Percentiles rank a stretch among this genome's conserved stretches.
phyloP scores from a whole-genome alignment of 2,329 filamentous ascomycete species.

The Xylaria sp. region DNA sequence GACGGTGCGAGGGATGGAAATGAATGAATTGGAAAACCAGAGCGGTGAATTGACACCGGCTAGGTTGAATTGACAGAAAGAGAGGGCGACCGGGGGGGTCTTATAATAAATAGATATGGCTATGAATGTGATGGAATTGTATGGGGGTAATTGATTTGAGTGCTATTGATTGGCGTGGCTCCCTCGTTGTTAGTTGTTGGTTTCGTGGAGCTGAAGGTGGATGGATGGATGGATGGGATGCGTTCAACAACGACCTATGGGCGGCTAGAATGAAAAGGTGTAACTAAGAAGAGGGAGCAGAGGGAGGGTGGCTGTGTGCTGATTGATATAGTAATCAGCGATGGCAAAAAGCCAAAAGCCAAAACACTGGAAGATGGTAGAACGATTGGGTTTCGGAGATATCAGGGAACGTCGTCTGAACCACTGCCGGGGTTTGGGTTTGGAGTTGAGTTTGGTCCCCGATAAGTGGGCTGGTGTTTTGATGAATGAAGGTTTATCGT shows the following conservation, averaged over 20 bases:
- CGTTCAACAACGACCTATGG: constrained; percentile 20
- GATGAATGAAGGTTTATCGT: too few species aligned
- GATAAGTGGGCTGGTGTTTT: constrained; percentile 9
- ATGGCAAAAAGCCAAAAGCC: too few species aligned
- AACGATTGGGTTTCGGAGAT: constrained; percentile 36
- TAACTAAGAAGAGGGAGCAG: neutral
- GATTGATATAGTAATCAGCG: neutral
- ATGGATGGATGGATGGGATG: constrained; percentile 27
- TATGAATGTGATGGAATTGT: neutral
- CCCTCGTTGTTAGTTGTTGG: constrained; percentile 19
- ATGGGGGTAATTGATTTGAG: neutral
- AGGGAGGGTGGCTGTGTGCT: neutral
- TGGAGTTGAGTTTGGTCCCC: neutral
- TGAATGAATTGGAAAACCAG: neutral
- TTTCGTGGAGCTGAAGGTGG: constrained; percentile 17
- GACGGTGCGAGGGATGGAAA: neutral
- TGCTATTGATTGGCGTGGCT: neutral
- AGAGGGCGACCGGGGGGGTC: neutral
- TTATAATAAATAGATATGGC: neutral
- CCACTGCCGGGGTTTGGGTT: constrained; percentile 15
- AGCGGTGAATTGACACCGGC: neutral
- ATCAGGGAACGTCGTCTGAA: neutral
- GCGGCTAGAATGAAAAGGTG: neutral
- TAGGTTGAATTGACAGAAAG: neutral
- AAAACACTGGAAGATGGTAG: constrained; percentile 28